phyloP scores from a whole-genome alignment of 768 basidiomycete genomes.

The Auriscalpium orientale region DNA sequence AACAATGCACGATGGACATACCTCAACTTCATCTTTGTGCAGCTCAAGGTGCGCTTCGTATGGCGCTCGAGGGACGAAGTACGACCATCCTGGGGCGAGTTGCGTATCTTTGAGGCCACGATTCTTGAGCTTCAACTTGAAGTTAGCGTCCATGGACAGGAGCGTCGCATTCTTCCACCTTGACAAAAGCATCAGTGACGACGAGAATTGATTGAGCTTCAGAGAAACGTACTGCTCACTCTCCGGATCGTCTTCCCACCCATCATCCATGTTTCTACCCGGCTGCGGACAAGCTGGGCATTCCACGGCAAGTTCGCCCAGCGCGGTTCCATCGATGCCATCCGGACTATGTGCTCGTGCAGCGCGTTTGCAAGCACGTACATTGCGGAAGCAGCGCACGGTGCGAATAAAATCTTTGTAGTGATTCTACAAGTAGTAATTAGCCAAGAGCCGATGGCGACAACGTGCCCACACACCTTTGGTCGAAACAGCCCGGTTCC shows the following conservation, averaged over 20 bases:
- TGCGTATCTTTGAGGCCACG: background rate
- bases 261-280: background rate
- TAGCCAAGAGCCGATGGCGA: no score
- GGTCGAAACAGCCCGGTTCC: no score
- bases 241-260: background rate
- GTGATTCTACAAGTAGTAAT: slow-evolving; percentile 8
- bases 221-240: background rate
- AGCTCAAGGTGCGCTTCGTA: background rate
- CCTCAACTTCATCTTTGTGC: background rate
- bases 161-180: background rate
- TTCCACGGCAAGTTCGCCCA: background rate
- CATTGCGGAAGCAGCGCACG: background rate
- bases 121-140: background rate
- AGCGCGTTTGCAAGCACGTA: background rate
- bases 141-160: background rate
- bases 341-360: background rate
- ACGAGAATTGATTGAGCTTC: background rate
- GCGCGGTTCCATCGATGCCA: background rate
- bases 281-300: background rate
- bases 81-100: background rate
- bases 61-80: background rate
- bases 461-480: background rate
- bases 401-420: background rate
- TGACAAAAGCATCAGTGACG: background rate
- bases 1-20: background rate